Conservation (phyloP, 805 yeast species). For the Grigorovia humatica region DNA sequence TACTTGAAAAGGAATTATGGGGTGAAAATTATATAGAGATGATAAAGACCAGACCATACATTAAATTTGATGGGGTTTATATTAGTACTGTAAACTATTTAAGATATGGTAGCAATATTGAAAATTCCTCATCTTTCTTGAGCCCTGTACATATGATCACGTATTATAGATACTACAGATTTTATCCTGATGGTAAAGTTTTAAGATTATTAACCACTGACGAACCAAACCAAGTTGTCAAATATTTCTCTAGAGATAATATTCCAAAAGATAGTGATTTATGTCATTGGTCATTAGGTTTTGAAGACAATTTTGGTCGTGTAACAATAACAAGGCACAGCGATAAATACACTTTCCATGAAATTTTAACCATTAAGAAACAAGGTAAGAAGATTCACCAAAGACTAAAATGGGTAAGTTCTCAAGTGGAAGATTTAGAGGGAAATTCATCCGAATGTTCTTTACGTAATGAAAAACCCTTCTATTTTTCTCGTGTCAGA, state of each 20-base stretch:
- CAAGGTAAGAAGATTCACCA: constrained; percentile 57
- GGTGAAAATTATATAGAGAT: constrained; percentile 30
- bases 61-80: constrained; percentile 76
- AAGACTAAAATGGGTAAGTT: constrained; percentile 60
- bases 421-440: constrained; percentile 48
- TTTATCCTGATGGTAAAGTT: constrained; percentile 69
- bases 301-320: constrained; percentile 41
- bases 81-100: constrained; percentile 77
- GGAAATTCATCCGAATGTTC: constrained; percentile 47
- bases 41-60: constrained; percentile 53
- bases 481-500: constrained; percentile 59
- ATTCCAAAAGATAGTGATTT: constrained; percentile 30
- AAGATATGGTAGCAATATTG: constrained; percentile 70
- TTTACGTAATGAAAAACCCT: constrained; percentile 65
- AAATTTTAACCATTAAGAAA: constrained; percentile 47
- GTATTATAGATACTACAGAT: constrained; percentile 76
- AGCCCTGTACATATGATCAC: constrained; percentile 78
- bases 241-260: constrained; percentile 33
- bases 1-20: constrained; percentile 33
- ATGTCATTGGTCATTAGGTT: constrained; percentile 50
- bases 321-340: constrained; percentile 50
- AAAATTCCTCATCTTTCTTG: constrained; percentile 53
- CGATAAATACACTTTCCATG: constrained; percentile 50
- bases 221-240: constrained; percentile 63
- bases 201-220: constrained; percentile 57